A percentile compares a stretch with the other conserved stretches of the same genome.
phyloP scores from a whole-genome alignment of 2,329 filamentous ascomycete genomes.

The Pyrenochaeta sp. region DNA sequence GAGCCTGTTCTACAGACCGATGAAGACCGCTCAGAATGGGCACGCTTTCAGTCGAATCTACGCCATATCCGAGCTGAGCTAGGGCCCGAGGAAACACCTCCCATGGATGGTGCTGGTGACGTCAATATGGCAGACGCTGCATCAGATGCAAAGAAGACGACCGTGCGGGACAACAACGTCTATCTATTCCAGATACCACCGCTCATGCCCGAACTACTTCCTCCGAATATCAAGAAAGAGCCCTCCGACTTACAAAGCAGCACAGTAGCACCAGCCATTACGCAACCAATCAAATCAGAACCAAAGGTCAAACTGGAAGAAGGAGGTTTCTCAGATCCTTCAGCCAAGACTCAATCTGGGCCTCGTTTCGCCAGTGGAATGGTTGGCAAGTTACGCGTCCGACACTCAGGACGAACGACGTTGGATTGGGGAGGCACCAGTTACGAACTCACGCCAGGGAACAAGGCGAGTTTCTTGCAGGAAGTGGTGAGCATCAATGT shows the following conservation, averaged over 20 bases:
- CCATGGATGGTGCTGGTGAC: constrained; percentile 54
- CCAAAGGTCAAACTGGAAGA: constrained; percentile 45
- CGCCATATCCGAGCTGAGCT: constrained; percentile 58
- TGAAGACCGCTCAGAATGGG: constrained; percentile 61
- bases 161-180: constrained; percentile 60
- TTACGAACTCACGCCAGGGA: constrained; percentile 66
- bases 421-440: constrained; percentile 70
- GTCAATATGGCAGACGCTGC: constrained; percentile 44
- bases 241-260: constrained; percentile 20
- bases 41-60: constrained; percentile 57
- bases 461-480: constrained; percentile 66
- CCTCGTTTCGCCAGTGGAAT: constrained; percentile 60
- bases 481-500: constrained; percentile 60
- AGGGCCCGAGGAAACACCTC: constrained; percentile 42
- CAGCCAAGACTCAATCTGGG: constrained; percentile 21
- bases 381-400: constrained; percentile 69
- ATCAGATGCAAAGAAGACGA: constrained; percentile 25
- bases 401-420: constrained; percentile 68
- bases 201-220: constrained; percentile 64
- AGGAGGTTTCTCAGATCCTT: constrained; percentile 29
- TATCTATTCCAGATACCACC: constrained; percentile 73
- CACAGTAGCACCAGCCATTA: constrained; percentile 12
- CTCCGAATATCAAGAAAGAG: constrained; percentile 49
- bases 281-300: constrained; percentile 22
- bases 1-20: constrained; percentile 60